Conservation (phyloP, 2,329 filamentous ascomycete species). For the Macroventuria anomochaeta region DNA sequence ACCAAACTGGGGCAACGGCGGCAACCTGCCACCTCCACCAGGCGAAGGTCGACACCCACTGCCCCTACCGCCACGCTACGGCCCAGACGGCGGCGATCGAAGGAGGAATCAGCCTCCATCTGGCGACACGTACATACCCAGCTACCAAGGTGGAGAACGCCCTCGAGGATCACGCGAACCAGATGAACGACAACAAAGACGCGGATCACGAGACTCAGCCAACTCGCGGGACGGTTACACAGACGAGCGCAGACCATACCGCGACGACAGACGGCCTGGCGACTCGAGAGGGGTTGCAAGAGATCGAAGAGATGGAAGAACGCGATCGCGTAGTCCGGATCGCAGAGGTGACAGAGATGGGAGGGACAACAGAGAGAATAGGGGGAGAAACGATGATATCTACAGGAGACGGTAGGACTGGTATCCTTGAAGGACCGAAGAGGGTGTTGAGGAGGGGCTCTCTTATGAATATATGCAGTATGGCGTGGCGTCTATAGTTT, state of each 20-base stretch:
- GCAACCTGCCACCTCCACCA: conserved; percentile 44
- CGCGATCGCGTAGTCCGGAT: conserved; percentile 46
- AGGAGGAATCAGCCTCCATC: conserved; percentile 31
- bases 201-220: conserved; percentile 43
- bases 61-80: conserved; percentile 45
- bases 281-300: conserved; percentile 11
- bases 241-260: conserved; percentile 40
- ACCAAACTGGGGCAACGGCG: conserved; percentile 43
- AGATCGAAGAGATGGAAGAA: conserved; percentile 41
- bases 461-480: conserved; percentile 8
- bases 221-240: conserved; percentile 43
- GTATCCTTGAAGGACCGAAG: background rate
- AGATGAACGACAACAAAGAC: conserved; percentile 41
- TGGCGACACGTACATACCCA: conserved; percentile 55
- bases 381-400: conserved; percentile 35
- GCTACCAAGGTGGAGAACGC: conserved; percentile 44
- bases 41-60: conserved; percentile 46
- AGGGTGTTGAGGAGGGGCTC: too few relatives aligned
- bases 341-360: conserved; percentile 36
- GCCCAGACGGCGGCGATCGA: conserved; percentile 31
- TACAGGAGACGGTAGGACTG: conserved; percentile 33
- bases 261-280: conserved; percentile 19
- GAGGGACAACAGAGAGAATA: conserved; percentile 18
- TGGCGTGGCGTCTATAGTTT: conserved; percentile 10
- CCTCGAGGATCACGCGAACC: conserved; percentile 44